Evolutionary conservation across 2,329 filamentous ascomycete genomes (phyloP), one percentile per base, ranked within the genome.

Genomic region (Exophiala sp.): DNA sequence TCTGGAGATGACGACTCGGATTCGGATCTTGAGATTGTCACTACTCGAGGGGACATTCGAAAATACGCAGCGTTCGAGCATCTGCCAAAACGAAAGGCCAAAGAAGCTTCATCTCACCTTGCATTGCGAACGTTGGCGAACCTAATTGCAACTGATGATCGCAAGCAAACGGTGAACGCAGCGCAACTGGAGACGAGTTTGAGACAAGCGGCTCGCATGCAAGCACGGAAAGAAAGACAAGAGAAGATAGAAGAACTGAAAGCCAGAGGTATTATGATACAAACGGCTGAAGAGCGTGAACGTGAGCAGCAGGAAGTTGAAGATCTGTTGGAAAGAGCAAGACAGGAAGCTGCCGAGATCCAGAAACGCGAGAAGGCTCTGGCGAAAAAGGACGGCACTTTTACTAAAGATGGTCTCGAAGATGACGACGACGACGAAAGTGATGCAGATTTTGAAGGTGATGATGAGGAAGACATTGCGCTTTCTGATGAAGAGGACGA

Each of bases 221-320:
- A 98, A 67, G 90, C 89, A 38, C 81, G 81, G 53, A 69, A 79
- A 35, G 88, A 93, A 65, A 82, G 88, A 46, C 80, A 87, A 52
- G 83, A 87, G 58, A 84, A 84, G 48, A 77, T 97, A 16, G 81
- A 88, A 48, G 77, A 83, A 59, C 76, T 98, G 34, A 82, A 80
- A 62, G 83, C 85, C 9, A 88, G 86, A 67, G 93, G 93, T 6
- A 77, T 96, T 21, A 73, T 85, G 19, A 75, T 97, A 14, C 85
- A 90, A 65, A 95, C 87, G 0, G 81, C 83, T 1, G 91, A 96
- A 67, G 90, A 98, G 66, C 81, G 87, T 16, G 86, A 90, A 63
- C 80, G 81, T 27, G 85, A 95, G 64, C 81, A 88, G 66, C 82
- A 86, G 50, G 82, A 90, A 52, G 81, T 95, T 10, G 93, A 97